A percentile compares a stretch with the other conserved stretches of the same genome.
Conservation (phyloP, 2,329 filamentous ascomycete genomes). For the Phaeophleospora eucalypticola region DNA sequence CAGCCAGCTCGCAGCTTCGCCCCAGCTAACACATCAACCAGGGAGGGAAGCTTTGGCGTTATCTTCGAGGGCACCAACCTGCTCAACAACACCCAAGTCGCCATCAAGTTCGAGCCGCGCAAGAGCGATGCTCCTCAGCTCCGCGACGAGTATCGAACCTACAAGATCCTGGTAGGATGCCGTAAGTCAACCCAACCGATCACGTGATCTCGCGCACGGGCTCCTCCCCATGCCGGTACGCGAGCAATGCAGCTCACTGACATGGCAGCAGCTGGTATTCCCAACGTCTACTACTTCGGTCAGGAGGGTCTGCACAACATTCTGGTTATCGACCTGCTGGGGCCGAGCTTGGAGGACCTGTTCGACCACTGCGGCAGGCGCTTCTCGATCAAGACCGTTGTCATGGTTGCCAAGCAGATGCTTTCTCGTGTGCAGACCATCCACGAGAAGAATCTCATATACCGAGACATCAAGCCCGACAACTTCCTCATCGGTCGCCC, state of each 20-base stretch:
- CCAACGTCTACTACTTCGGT: slow-evolving; percentile 99
- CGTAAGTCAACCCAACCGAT: slow-evolving; percentile 61
- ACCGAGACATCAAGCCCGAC: slow-evolving; percentile 98
- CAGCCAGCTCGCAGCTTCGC: neutral
- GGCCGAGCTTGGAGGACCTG: slow-evolving; percentile 89
- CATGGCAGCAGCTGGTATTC: slow-evolving; percentile 76
- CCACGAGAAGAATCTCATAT: slow-evolving; percentile 98
- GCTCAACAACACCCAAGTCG: slow-evolving; percentile 97
- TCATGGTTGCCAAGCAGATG: slow-evolving; percentile 99
- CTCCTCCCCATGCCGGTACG: slow-evolving; percentile 21
- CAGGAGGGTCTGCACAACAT: slow-evolving; percentile 99
- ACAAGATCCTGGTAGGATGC: slow-evolving; percentile 98
- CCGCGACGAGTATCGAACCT: slow-evolving; percentile 96
- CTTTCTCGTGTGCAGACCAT: slow-evolving; percentile 89
- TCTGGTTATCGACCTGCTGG: slow-evolving; percentile 92
- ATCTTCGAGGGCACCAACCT: slow-evolving; percentile 99
- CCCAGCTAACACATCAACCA: slow-evolving; percentile 16
- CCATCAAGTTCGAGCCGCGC: slow-evolving; percentile 99
- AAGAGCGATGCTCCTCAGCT: slow-evolving; percentile 98
- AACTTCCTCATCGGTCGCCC: slow-evolving; percentile 97
- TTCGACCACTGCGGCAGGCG: slow-evolving; percentile 96
- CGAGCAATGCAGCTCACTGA: slow-evolving; percentile 1
- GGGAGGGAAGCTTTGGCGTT: slow-evolving; percentile 93
- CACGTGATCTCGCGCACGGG: neutral
- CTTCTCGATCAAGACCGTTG: slow-evolving; percentile 95